A percentile compares a stretch with the other conserved stretches of the same genome.
These are phyloP conservation scores for Taphrina deformans DNA, from an alignment of 1,139 yeast genomes.

Conservation along the genomic window DNA sequence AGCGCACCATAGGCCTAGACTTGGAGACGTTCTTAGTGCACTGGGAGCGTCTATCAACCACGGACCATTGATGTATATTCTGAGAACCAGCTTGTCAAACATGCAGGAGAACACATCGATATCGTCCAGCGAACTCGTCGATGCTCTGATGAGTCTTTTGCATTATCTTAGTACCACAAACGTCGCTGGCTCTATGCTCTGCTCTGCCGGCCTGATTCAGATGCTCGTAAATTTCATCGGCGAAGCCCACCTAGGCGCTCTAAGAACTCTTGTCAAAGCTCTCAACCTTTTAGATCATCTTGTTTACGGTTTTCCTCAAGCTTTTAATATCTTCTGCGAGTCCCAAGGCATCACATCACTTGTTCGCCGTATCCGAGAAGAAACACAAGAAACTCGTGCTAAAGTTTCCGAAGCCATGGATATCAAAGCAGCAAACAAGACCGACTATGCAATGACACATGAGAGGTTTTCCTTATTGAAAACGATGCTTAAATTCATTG, in stretches of 20 bases:
- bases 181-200: slow-evolving; percentile 35
- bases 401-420: background rate
- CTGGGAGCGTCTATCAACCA: slow-evolving; percentile 88
- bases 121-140: slow-evolving; percentile 32
- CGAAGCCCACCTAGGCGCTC: slow-evolving; percentile 47
- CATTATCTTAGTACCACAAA: slow-evolving; percentile 39
- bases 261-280: slow-evolving; percentile 51
- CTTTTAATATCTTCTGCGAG: slow-evolving; percentile 62
- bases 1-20: slow-evolving; percentile 67
- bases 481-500: slow-evolving; percentile 59
- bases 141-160: slow-evolving; percentile 40
- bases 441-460: slow-evolving; percentile 61
- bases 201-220: slow-evolving; percentile 69
- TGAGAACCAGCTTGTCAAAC: slow-evolving; percentile 61
- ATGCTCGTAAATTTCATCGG: slow-evolving; percentile 65
- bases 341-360: slow-evolving; percentile 65
- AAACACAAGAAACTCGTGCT: slow-evolving; percentile 62
- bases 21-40: slow-evolving; percentile 75
- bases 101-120: slow-evolving; percentile 47
- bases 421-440: slow-evolving; percentile 38
- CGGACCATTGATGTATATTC: slow-evolving; percentile 72
- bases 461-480: slow-evolving; percentile 57
- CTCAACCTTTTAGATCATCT: slow-evolving; percentile 62
- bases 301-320: slow-evolving; percentile 52
- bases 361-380: slow-evolving; percentile 63